A percentile compares a stretch with the other conserved stretches of the same genome.
These are phyloP conservation scores for Boeremia exigua DNA, from an alignment of 2,329 filamentous ascomycete species.

Conservation along the genomic window DNA sequence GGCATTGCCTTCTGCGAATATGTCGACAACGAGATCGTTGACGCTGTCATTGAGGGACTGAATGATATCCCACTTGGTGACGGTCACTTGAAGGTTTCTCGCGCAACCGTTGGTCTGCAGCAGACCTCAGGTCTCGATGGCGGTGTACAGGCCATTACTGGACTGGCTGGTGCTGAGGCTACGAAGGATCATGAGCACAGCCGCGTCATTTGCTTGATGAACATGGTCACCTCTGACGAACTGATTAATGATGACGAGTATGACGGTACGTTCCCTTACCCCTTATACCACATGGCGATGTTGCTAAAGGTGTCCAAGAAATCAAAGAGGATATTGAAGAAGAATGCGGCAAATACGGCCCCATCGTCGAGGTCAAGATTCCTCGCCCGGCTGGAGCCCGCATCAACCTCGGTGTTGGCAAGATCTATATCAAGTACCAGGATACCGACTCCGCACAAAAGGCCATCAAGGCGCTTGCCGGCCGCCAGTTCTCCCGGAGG, in stretches of 20 bases:
- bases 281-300: not conserved
- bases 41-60: constrained; percentile 85
- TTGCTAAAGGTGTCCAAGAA: constrained; percentile 64
- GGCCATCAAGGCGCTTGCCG: constrained; percentile 87
- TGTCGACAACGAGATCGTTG: constrained; percentile 75
- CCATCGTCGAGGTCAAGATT: constrained; percentile 86
- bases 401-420: constrained; percentile 88
- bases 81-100: constrained; percentile 80
- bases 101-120: constrained; percentile 92
- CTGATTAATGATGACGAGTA: constrained; percentile 94
- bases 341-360: constrained; percentile 91
- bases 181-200: constrained; percentile 75
- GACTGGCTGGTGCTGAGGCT: constrained; percentile 89
- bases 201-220: constrained; percentile 88
- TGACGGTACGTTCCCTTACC: constrained; percentile 68
- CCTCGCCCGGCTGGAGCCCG: constrained; percentile 84
- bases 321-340: constrained; percentile 94
- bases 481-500: constrained; percentile 92
- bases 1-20: constrained; percentile 98
- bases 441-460: constrained; percentile 77
- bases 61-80: constrained; percentile 95
- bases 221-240: constrained; percentile 98
- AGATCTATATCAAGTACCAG: constrained; percentile 97
- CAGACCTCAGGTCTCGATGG: constrained; percentile 92
- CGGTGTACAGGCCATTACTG: constrained; percentile 96